These are phyloP conservation scores for Hippophae tibetana DNA, from an alignment of 306 rosid genomes.

Conservation along the genomic window DNA sequence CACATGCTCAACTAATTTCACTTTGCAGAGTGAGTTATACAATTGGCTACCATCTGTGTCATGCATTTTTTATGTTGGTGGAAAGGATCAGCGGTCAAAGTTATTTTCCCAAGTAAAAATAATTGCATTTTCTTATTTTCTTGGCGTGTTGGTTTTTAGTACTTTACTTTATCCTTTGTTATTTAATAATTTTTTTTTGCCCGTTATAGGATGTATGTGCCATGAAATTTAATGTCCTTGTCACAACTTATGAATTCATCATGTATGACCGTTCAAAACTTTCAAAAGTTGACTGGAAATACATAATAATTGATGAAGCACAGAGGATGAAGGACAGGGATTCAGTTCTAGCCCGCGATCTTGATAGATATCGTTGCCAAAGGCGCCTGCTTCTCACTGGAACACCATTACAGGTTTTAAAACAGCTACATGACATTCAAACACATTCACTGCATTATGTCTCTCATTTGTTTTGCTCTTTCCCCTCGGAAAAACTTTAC, in stretches of 20 bases:
- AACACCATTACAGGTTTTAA: slow-evolving; percentile 84
- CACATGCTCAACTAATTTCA: slow-evolving; percentile 17
- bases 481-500: not conserved
- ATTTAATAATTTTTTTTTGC: slow-evolving; percentile 18
- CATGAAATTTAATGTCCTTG: slow-evolving; percentile 92
- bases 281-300: slow-evolving; percentile 95
- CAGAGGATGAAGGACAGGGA: slow-evolving; percentile 99
- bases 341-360: slow-evolving; percentile 95
- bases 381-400: slow-evolving; percentile 94
- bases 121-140: slow-evolving; percentile 17
- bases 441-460: not conserved
- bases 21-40: slow-evolving; percentile 80
- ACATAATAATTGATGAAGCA: slow-evolving; percentile 95
- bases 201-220: slow-evolving; percentile 72
- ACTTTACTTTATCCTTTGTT: not conserved
- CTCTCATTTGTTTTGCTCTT: not conserved
- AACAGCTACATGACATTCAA: slow-evolving; percentile 7
- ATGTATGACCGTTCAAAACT: slow-evolving; percentile 98
- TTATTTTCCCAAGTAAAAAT: slow-evolving; percentile 81
- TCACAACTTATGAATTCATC: slow-evolving; percentile 98
- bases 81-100: slow-evolving; percentile 81
- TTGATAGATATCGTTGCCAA: slow-evolving; percentile 92
- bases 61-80: slow-evolving; percentile 91
- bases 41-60: slow-evolving; percentile 92
- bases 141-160: slow-evolving; percentile 4